Evolutionary conservation across 352 stramenopile genomes (phyloP).

Genomic region (Phytophthora litchii): DNA sequence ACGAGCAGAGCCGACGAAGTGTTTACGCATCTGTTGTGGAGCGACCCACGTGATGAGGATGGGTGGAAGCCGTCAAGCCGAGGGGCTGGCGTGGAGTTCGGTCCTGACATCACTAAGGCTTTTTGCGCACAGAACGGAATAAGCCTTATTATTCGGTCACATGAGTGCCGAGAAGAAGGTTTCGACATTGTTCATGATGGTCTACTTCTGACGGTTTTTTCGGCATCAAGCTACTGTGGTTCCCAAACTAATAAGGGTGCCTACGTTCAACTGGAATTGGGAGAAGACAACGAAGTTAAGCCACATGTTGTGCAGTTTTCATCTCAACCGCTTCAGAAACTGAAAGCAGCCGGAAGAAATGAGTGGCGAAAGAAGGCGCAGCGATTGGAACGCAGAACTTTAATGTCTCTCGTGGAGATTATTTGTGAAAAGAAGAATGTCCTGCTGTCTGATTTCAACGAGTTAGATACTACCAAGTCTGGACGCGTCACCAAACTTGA

Average conservation of each 20-base stretch:
- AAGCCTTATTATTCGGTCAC: slow-evolving; percentile 92
- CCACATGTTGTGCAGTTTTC: slow-evolving; percentile 93
- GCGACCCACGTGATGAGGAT: slow-evolving; percentile 79
- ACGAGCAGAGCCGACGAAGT: slow-evolving; percentile 84
- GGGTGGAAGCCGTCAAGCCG: slow-evolving; percentile 71
- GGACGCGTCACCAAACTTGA: slow-evolving; percentile 67
- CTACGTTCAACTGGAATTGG: slow-evolving; percentile 70
- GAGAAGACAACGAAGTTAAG: slow-evolving; percentile 81
- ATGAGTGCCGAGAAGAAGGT: slow-evolving; percentile 92
- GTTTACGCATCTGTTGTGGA: slow-evolving; percentile 93
- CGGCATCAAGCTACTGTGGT: slow-evolving; percentile 91
- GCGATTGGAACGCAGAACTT: slow-evolving; percentile 67
- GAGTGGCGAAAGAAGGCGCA: slow-evolving; percentile 83
- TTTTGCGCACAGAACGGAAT: slow-evolving; percentile 90
- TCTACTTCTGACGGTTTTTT: slow-evolving; percentile 91
- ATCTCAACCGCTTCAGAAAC: slow-evolving; percentile 82
- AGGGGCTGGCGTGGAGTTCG: slow-evolving; percentile 93
- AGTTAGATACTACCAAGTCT: slow-evolving; percentile 39
- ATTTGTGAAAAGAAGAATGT: slow-evolving; percentile 82
- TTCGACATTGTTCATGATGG: slow-evolving; percentile 90
- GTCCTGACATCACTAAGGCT: slow-evolving; percentile 90
- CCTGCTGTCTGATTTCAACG: slow-evolving; percentile 55
- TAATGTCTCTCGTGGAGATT: slow-evolving; percentile 82
- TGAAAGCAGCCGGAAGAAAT: slow-evolving; percentile 66
- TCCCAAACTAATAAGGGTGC: slow-evolving; percentile 92